These are phyloP conservation scores for Nemania bipapillata DNA, from an alignment of 2,329 filamentous ascomycete species.

Conservation along the genomic window DNA sequence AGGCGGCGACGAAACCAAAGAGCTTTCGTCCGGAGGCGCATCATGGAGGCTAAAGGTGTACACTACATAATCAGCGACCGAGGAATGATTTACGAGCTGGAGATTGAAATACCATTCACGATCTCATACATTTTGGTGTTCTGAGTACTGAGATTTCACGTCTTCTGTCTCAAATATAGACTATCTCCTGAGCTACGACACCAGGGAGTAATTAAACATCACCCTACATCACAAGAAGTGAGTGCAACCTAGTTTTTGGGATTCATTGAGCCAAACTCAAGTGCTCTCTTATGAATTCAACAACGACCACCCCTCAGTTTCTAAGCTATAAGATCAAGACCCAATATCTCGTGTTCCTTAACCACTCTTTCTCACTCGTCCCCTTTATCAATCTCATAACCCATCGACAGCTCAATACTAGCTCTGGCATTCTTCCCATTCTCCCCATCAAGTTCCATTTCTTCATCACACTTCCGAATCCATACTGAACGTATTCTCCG, in stretches of 20 bases:
- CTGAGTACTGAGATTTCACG: too few relatives aligned
- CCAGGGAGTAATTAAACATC: too few relatives aligned
- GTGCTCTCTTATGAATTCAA: conserved; percentile 1
- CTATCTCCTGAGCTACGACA: too few relatives aligned
- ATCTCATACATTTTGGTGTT: background rate
- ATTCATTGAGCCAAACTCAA: too few relatives aligned
- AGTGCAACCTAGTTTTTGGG: too few relatives aligned
- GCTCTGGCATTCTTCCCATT: background rate
- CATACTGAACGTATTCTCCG: background rate
- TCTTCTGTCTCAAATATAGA: too few relatives aligned
- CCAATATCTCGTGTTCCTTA: background rate
- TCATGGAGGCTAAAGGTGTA: background rate
- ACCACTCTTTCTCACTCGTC: background rate
- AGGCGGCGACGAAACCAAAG: background rate
- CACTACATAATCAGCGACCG: background rate
- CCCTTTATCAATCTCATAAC: background rate
- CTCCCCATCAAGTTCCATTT: background rate
- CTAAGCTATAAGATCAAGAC: background rate
- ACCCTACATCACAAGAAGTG: too few relatives aligned
- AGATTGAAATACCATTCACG: conserved; percentile 1
- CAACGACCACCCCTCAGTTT: too few relatives aligned
- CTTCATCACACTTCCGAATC: background rate
- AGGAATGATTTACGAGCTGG: conserved; percentile 18
- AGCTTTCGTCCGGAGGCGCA: background rate
- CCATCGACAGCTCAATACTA: background rate